Percentiles rank a stretch among this genome's conserved stretches.
Evolutionary conservation across 306 rosid species (phyloP).

Genomic region (Myrica gale): DNA sequence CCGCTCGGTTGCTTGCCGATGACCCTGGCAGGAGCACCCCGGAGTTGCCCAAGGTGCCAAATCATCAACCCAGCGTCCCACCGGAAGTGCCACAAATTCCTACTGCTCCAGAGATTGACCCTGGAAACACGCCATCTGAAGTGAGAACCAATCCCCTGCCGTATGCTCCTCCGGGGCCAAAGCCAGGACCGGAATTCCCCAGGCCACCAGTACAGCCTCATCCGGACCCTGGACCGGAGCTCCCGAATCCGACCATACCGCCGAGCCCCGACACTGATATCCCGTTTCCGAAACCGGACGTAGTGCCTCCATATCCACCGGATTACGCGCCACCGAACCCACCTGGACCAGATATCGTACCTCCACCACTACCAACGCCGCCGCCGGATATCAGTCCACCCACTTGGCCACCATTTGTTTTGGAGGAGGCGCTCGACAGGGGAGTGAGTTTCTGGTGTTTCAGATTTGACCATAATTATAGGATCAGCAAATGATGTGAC

Average conservation of each 20-base stretch:
- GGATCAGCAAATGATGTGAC: too few species aligned
- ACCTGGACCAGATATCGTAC: slow-evolving; percentile 49
- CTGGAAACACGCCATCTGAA: slow-evolving; percentile 30
- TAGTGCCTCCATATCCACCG: slow-evolving; percentile 32
- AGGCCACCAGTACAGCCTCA: slow-evolving; percentile 15
- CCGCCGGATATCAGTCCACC: slow-evolving; percentile 42
- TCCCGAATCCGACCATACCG: slow-evolving; percentile 40
- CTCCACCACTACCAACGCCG: slow-evolving; percentile 37
- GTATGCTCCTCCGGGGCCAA: neutral
- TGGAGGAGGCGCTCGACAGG: neutral
- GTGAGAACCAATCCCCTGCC: slow-evolving; percentile 37
- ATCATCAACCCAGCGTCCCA: slow-evolving; percentile 30
- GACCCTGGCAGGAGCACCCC: slow-evolving; percentile 27
- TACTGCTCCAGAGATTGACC: slow-evolving; percentile 34
- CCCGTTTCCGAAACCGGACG: slow-evolving; percentile 36
- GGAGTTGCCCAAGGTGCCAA: slow-evolving; percentile 28
- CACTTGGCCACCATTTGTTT: slow-evolving; percentile 23
- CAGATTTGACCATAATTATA: too few species aligned
- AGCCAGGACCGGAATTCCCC: slow-evolving; percentile 23
- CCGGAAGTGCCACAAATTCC: slow-evolving; percentile 31
- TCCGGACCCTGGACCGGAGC: slow-evolving; percentile 40
- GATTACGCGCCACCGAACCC: slow-evolving; percentile 23
- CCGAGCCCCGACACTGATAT: slow-evolving; percentile 35
- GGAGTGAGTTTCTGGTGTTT: neutral
- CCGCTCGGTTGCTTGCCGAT: neutral